phyloP scores from a whole-genome alignment of 768 basidiomycete genomes.

The Pleurotus ostreatus region DNA sequence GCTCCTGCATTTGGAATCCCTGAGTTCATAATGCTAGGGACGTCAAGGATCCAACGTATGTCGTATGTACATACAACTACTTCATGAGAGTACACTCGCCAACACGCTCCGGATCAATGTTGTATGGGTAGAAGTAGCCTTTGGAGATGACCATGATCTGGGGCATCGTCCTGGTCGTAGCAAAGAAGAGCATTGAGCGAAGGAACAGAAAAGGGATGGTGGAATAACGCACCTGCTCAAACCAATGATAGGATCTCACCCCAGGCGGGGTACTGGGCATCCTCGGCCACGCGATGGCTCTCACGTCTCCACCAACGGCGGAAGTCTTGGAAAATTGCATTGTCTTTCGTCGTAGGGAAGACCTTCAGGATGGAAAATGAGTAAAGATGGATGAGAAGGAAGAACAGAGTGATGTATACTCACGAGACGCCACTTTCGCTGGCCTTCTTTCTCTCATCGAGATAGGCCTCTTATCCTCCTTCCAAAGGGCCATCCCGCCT shows the following conservation, averaged over 20 bases:
- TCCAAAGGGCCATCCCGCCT: constrained; percentile 60
- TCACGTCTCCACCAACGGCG: constrained; percentile 92
- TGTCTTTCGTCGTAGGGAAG: constrained; percentile 63
- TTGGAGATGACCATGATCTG: constrained; percentile 98
- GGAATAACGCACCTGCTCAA: constrained; percentile 67
- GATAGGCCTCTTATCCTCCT: constrained; percentile 80
- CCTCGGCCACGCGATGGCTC: constrained; percentile 87
- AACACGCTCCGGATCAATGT: constrained; percentile 92
- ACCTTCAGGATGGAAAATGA: constrained; percentile 20
- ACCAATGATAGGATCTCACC: constrained; percentile 79
- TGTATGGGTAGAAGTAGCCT: constrained; percentile 94
- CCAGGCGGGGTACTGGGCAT: constrained; percentile 62
- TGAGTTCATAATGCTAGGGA: no score
- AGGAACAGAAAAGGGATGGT: not conserved
- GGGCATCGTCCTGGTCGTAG: constrained; percentile 72
- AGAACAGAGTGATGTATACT: constrained; percentile 16
- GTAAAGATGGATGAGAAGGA: not conserved
- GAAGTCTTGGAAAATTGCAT: constrained; percentile 71
- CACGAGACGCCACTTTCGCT: constrained; percentile 46
- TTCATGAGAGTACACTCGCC: constrained; percentile 95
- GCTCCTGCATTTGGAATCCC: no score
- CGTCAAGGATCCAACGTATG: no score
- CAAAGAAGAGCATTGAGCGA: not conserved
- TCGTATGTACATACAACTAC: constrained; percentile 48
- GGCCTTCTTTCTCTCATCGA: constrained; percentile 68